Conservation (phyloP, 495 filamentous ascomycete genomes). For the Xylaria curta region DNA sequence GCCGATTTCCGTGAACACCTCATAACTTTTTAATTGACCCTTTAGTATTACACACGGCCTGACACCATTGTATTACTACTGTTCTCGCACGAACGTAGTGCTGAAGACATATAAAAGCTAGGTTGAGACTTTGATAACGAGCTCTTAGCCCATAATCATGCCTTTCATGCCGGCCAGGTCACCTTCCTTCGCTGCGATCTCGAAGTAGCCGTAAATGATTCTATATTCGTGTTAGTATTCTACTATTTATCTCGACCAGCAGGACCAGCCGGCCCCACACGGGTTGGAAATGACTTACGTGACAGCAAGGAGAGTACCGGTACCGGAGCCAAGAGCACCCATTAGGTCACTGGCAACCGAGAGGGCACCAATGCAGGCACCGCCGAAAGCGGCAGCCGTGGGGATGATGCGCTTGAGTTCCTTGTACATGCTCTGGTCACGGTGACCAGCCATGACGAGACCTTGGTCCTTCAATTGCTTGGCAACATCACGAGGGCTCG, state of each 20-base stretch:
- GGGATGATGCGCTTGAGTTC: conserved; percentile 99
- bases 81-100: conserved; percentile 32
- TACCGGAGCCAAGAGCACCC: conserved; percentile 95
- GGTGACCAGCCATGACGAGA: conserved; percentile 98
- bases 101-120: conserved; percentile 20
- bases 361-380: conserved; percentile 97
- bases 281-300: conserved; percentile 75
- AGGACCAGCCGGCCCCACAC: too few relatives aligned
- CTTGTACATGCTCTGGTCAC: conserved; percentile 99
- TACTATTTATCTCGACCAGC: not conserved
- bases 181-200: conserved; percentile 98
- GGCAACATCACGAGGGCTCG: conserved; percentile 94
- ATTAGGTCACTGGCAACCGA: conserved; percentile 95
- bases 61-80: conserved; percentile 36
- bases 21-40: conserved; percentile 38
- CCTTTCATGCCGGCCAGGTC: conserved; percentile 92
- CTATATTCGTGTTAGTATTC: conserved; percentile 59
- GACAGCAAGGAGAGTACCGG: conserved; percentile 96
- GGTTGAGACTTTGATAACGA: conserved; percentile 21
- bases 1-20: conserved; percentile 39
- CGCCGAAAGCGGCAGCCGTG: conserved; percentile 96
- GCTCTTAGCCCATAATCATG: conserved; percentile 70
- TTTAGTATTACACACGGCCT: conserved; percentile 41
- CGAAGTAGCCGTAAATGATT: conserved; percentile 99
- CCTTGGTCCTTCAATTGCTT: conserved; percentile 99